phyloP scores from a whole-genome alignment of 768 basidiomycete genomes.

The Cystofilobasidium ferigula region DNA sequence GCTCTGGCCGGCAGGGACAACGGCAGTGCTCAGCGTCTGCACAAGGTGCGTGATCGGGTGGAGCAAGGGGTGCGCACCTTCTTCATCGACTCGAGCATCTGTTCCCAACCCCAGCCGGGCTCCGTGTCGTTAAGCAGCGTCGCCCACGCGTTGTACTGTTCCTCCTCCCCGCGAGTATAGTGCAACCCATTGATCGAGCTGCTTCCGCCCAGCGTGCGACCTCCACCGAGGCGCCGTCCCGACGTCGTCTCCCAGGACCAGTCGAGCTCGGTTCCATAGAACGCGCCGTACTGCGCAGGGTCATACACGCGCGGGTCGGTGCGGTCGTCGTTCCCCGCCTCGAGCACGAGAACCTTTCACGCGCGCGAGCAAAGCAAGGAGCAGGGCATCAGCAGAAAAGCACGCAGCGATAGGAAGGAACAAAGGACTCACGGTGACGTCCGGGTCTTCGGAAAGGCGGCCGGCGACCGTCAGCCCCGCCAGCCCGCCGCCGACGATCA shows the following conservation, averaged over 20 bases:
- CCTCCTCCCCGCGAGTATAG: conserved; percentile 43
- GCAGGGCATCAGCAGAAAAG: conserved; percentile 1
- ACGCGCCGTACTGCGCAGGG: conserved; percentile 20
- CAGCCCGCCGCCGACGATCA: conserved; percentile 46
- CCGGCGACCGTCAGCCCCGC: conserved; percentile 46
- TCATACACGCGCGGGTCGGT: conserved; percentile 44
- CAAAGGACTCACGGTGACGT: conserved; percentile 39
- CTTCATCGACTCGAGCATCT: conserved; percentile 38
- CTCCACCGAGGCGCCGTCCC: conserved; percentile 27
- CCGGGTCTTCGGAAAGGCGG: conserved; percentile 44
- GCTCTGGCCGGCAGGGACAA: conserved; percentile 7
- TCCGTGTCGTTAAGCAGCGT: conserved; percentile 36
- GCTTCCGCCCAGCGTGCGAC: conserved; percentile 42
- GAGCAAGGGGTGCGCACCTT: conserved; percentile 29
- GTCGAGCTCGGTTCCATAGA: conserved; percentile 39
- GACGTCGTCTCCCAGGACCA: conserved; percentile 43
- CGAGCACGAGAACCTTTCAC: conserved; percentile 44
- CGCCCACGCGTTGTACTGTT: conserved; percentile 44
- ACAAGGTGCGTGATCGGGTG: too few species aligned
- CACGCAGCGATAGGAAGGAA: background rate
- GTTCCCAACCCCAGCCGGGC: conserved; percentile 41
- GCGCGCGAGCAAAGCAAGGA: conserved; percentile 38
- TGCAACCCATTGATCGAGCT: conserved; percentile 46
- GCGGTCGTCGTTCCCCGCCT: conserved; percentile 47
- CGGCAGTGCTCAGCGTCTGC: background rate